Evolutionary conservation across 352 stramenopile genomes (phyloP).

Genomic region (Phytopythium cucurbitacearum): DNA sequence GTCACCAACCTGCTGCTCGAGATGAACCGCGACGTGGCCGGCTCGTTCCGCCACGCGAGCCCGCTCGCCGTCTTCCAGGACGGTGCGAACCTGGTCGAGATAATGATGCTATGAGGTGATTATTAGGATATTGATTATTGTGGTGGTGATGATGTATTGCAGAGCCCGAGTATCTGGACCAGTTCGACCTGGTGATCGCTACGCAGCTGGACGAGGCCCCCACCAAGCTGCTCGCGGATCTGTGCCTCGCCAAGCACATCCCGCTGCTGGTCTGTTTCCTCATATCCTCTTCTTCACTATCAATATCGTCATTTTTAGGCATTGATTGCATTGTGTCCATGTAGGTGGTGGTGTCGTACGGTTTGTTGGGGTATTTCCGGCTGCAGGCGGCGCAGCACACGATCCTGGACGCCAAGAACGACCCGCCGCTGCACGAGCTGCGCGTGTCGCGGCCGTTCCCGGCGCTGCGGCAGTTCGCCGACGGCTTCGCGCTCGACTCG

Average conservation of each 20-base stretch:
- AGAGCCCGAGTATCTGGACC: slow-evolving; percentile 54
- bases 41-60: slow-evolving; percentile 38
- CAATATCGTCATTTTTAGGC: background rate
- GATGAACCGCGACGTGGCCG: slow-evolving; percentile 95
- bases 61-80: slow-evolving; percentile 43
- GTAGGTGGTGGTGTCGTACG: slow-evolving; percentile 79
- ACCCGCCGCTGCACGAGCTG: slow-evolving; percentile 86
- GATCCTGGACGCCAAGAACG: slow-evolving; percentile 89
- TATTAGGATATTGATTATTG: too few relatives aligned
- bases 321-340: slow-evolving; percentile 2
- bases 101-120: background rate
- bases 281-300: background rate
- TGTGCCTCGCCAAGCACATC: slow-evolving; percentile 65
- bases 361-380: slow-evolving; percentile 90
- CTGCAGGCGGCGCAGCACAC: slow-evolving; percentile 84
- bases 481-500: slow-evolving; percentile 52
- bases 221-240: slow-evolving; percentile 47
- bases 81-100: slow-evolving; percentile 8
- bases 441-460: slow-evolving; percentile 76
- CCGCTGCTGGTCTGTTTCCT: slow-evolving; percentile 65
- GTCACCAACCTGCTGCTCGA: slow-evolving; percentile 87
- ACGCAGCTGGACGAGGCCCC: slow-evolving; percentile 74
- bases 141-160: background rate
- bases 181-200: slow-evolving; percentile 86
- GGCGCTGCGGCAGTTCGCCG: slow-evolving; percentile 52